Evolutionary conservation across 345 rosid genomes (phyloP), one percentile per base, ranked within the genome.

Genomic region (Rhodamnia argentea): DNA sequence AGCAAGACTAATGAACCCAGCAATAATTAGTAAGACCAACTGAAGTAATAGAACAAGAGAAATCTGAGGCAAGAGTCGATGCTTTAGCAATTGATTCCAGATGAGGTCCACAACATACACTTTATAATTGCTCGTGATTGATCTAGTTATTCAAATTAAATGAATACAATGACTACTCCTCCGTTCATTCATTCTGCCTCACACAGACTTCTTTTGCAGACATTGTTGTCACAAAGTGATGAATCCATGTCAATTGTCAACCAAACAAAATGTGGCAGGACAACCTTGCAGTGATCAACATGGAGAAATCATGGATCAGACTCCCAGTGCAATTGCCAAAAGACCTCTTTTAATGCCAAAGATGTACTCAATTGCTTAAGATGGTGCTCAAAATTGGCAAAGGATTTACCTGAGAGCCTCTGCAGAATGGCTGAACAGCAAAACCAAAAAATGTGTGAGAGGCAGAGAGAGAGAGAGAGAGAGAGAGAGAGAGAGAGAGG

Each of bases 391-490:
- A 85, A 23, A 82, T 83, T 76, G 27, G 44, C 50, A 82, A 84
- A 85, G 85, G 83, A 85, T 90, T 87, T 14, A 93, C 92, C 92
- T 89, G 86, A 82, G 88, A 84, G 86, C 40, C 50, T 82, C 85
- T 85, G 54, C 86, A 87, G 87, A 81, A 86, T 59, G 91, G 86
- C 78, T 54, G 85, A 84, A 87, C 60, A 87, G 84, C 81, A 59
- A 70, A 70, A 83, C 86, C 83, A 56, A 86, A 82, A 37, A 83
- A 87, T 83, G 9, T 24, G 62, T 82, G 86, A 82, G 83, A 55
- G 42, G 47, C 40, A 37, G 40, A 37, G 40, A 37, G 40, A 58
- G 23, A 52, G 87, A 84, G 74, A 83, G 32, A 87, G 81, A 50
- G 84, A 40, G 52, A 58, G 81, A 83, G 83, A 37, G 40, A 37